Evolutionary conservation across 164 flowering plant genomes (phyloP).

Genomic region (Magnolia changhungtana): DNA sequence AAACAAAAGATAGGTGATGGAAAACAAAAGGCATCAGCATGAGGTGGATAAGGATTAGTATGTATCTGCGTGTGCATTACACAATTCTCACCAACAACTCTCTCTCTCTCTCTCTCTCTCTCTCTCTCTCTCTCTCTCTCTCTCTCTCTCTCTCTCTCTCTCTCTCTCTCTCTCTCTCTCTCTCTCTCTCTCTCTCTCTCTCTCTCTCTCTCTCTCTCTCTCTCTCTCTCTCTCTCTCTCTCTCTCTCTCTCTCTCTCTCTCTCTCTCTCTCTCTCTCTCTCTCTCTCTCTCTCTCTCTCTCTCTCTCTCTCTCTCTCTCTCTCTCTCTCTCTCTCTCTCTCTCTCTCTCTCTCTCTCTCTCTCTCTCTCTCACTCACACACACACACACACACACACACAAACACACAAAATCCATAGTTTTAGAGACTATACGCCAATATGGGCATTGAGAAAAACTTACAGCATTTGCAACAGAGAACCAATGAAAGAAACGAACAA

Average conservation of each 20-base stretch:
- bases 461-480: constrained; percentile 75
- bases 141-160: too few relatives aligned
- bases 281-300: neutral
- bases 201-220: neutral
- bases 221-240: too few relatives aligned
- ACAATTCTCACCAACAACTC: neutral
- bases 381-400: too few relatives aligned
- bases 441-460: constrained; percentile 25
- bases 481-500: constrained; percentile 73
- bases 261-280: constrained; percentile 1
- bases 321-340: neutral
- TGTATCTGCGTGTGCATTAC: too few relatives aligned
- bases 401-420: too few relatives aligned
- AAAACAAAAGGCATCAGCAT: neutral
- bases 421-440: neutral
- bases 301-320: neutral
- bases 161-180: neutral
- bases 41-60: too few relatives aligned
- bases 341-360: too few relatives aligned
- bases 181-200: constrained; percentile 1
- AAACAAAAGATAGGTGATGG: neutral
- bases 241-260: too few relatives aligned
- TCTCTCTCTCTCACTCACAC: too few relatives aligned
- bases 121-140: neutral
- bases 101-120: neutral